These are phyloP conservation scores for Haplographium delicatum DNA, from an alignment of 495 filamentous ascomycete genomes.

Conservation along the genomic window DNA sequence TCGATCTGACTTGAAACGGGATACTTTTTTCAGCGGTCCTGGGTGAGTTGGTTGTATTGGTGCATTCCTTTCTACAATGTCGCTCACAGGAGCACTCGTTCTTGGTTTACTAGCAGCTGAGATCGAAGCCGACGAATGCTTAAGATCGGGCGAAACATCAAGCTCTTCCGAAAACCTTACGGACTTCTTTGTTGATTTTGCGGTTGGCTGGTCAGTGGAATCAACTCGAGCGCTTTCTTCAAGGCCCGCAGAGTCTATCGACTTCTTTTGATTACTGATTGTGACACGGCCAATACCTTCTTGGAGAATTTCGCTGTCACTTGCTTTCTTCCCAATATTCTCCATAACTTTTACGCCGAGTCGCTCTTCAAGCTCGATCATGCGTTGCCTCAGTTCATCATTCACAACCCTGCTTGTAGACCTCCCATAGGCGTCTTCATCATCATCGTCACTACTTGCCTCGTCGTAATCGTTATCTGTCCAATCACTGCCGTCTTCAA, in stretches of 20 bases:
- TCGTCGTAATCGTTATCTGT: conserved; percentile 52
- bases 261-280: too few species aligned
- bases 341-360: conserved; percentile 53
- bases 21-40: conserved; percentile 34
- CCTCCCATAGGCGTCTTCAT: conserved; percentile 64
- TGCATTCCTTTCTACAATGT: conserved; percentile 43
- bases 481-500: conserved; percentile 64
- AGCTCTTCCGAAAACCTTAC: conserved; percentile 72
- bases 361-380: conserved; percentile 77
- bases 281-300: conserved; percentile 36
- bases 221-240: not conserved
- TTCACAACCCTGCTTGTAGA: conserved; percentile 55
- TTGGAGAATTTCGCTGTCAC: conserved; percentile 22
- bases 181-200: conserved; percentile 52
- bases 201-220: not conserved
- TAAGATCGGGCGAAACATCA: conserved; percentile 56
- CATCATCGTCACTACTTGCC: conserved; percentile 44
- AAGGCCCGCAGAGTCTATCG: too few species aligned
- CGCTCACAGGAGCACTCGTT: conserved; percentile 36
- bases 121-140: not conserved
- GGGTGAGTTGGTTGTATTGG: conserved; percentile 18
- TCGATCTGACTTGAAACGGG: conserved; percentile 37
- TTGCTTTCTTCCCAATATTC: conserved; percentile 46
- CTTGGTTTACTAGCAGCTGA: not conserved
- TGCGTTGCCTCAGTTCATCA: conserved; percentile 67